Evolutionary conservation across 768 basidiomycete genomes (phyloP), one percentile per base, ranked within the genome.

Genomic region (Xerocomellus dryophilus): DNA sequence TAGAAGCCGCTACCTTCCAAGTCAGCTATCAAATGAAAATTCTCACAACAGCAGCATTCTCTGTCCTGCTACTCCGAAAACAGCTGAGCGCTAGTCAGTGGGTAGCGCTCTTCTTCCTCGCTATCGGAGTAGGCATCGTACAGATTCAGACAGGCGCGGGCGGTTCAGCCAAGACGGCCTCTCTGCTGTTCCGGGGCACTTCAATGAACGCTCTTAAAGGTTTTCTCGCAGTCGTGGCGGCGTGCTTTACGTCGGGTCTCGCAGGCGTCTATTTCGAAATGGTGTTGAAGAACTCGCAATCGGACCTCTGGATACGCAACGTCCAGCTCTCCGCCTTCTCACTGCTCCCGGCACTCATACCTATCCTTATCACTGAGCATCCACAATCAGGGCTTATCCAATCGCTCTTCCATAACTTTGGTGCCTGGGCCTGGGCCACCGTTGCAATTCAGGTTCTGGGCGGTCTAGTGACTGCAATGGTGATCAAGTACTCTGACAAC

Each of bases 241-340:
- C 96, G 0, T 98, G 96, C 75, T 84, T 96, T 68, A 97, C 95
- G 0, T 96, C 93, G 0, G 96, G 96, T 23, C 83, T 98, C 42
- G 95, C 95, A 0, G 95, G 95, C 7, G 95, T 98, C 25, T 98
- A 98, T 74, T 98, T 98, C 61, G 96, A 98, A 74, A 94, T 96
- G 89, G 93, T 94, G 34, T 77, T 95, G 60, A 98, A 96, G 75
- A 86, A 88, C 61, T 89, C 90, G 3, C 85, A 85, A 61, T 80
- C 86, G 4, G 93, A 97, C 72, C 78, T 98, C 11, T 98, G 96
- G 96, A 86, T 96, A 53, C 89, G 96, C 66, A 98, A 98, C 69
- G 88, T 96, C 56, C 96, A 98, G 70, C 81, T 98, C 15, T 95
- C 93, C 21, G 79, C 95, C 50, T 98, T 98, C 76, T 95, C 93